These are phyloP conservation scores for Paspalum notatum DNA, from an alignment of 176 grass and related monocot genomes.

Conservation along the genomic window DNA sequence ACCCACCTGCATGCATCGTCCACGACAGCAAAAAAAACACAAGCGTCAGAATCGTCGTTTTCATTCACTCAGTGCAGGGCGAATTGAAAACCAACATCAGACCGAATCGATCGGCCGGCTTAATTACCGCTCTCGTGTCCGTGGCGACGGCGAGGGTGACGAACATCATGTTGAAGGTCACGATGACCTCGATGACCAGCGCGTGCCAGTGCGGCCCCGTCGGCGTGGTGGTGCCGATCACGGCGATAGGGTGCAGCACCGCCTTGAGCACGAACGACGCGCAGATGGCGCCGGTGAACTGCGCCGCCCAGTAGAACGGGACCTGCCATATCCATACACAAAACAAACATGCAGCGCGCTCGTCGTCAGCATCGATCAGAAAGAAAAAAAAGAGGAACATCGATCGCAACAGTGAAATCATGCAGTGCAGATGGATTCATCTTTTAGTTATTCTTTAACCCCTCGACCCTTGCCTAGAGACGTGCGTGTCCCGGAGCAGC, in stretches of 20 bases:
- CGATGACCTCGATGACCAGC: conserved; percentile 75
- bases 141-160: conserved; percentile 94
- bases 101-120: too few species aligned
- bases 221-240: conserved; percentile 71
- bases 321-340: conserved; percentile 49
- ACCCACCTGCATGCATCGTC: conserved; percentile 66
- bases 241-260: conserved; percentile 67
- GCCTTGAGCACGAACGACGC: conserved; percentile 84
- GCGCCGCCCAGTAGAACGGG: conserved; percentile 93
- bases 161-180: conserved; percentile 99
- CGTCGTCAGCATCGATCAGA: neutral
- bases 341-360: neutral
- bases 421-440: too few species aligned
- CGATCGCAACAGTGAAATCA: too few species aligned
- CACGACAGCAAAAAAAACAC: neutral
- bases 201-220: conserved; percentile 64
- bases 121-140: conserved; percentile 69
- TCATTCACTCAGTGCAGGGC: too few species aligned
- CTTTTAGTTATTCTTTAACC: too few species aligned
- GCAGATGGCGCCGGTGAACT: conserved; percentile 76
- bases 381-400: neutral
- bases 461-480: too few species aligned
- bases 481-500: too few species aligned
- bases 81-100: too few species aligned
- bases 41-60: neutral